Evolutionary conservation across 2,329 filamentous ascomycete genomes (phyloP), one percentile per base, ranked within the genome.

Genomic region (Colletotrichum tropicale): DNA sequence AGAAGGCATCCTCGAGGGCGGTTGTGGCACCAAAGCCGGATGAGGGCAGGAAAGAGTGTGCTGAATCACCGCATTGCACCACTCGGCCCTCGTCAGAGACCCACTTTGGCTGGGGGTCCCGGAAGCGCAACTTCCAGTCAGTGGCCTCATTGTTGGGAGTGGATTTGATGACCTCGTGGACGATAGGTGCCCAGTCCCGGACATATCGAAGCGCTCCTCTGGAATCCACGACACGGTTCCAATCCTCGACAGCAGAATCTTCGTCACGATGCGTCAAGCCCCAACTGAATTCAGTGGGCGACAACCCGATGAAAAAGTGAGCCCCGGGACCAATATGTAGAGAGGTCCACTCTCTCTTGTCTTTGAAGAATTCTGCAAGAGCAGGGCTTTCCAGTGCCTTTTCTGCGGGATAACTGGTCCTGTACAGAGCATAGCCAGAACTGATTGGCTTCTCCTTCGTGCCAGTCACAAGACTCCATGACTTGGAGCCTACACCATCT

Each of bases 11-110:
- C 67, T 87, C 85, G 48, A 87, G 85, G 2, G 85, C 85, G 77
- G 86, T 85, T 4, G 84, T 86, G 8, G 85, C 85, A 5, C 85
- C 85, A 71, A 86, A 86, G 26, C 84, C 84, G 0, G 84, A 86
- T 7, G 85, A 82, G 1, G 85, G 85, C 18, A 86, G 80, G 77
- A 85, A 85, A 0, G 84, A 82, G 77, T 87, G 85, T 5, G 85
- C 85, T 0, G 84, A 83, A 71, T 87, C 85, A n/a, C 85, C 85
- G 48, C 85, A 83, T 61, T 84, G 80, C n/a, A 86, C 79, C 3
- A 86, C 81, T 3, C 84, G 82, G 2, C 77, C 82, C 1, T 79
- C 79, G 0, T 80, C 80, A 3, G 84, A 86, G 4, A 81, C 80
- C 85, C 84, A 86, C 28, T 82, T 81, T 1, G 84, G 84, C 64